These are phyloP conservation scores for Vachellia pachyceras DNA, from an alignment of 306 rosid genomes.

Conservation along the genomic window DNA sequence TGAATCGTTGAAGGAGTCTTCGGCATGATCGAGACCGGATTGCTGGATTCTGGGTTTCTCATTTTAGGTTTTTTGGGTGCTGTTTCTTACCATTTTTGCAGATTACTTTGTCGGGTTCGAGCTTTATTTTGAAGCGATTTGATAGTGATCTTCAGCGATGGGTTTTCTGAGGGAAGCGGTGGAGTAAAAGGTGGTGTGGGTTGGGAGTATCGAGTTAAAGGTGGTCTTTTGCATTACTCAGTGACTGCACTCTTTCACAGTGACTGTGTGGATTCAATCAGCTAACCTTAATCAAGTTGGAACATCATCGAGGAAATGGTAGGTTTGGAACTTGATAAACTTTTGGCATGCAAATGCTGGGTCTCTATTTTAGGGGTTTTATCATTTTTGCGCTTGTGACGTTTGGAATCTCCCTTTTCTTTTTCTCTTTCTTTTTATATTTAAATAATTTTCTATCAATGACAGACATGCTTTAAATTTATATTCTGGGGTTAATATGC, in stretches of 20 bases:
- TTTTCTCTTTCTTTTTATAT: too few relatives aligned
- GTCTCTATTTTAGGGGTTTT: background rate
- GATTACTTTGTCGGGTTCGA: constrained; percentile 36
- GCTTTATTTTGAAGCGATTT: constrained; percentile 33
- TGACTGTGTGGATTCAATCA: background rate
- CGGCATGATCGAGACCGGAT: constrained; percentile 38
- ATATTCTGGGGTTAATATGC: background rate
- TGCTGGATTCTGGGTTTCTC: constrained; percentile 21
- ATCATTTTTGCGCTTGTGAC: background rate
- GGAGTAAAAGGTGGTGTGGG: constrained; percentile 34
- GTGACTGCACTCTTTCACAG: constrained; percentile 30
- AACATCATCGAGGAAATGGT: constrained; percentile 50
- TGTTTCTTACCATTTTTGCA: background rate
- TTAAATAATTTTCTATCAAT: background rate
- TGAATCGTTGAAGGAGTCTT: constrained; percentile 9
- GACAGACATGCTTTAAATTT: background rate
- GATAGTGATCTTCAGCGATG: constrained; percentile 15
- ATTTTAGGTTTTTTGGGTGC: constrained; percentile 13
- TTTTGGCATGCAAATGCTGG: constrained; percentile 39
- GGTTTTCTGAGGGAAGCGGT: constrained; percentile 4
- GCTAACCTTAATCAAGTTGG: constrained; percentile 17
- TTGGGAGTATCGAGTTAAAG: constrained; percentile 15
- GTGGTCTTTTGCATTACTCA: constrained; percentile 12
- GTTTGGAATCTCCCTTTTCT: background rate
- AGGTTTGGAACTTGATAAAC: constrained; percentile 37